phyloP scores from a whole-genome alignment of 345 rosid genomes.

The Rhodamnia argentea region DNA sequence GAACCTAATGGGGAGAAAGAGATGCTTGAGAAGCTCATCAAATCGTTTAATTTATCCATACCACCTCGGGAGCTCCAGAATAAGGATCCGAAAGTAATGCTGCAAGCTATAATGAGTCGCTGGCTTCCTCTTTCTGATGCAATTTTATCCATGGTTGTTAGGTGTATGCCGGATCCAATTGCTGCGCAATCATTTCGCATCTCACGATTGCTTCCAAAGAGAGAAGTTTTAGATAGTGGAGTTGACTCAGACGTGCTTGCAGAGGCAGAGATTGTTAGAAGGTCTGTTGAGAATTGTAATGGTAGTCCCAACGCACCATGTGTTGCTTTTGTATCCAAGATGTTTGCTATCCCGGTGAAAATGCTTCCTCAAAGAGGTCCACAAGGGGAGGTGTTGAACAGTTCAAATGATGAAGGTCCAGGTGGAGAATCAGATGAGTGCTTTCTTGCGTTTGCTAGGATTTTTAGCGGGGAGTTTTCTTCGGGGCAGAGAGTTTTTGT shows the following conservation, averaged over 20 bases:
- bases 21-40: constrained; percentile 58
- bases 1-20: constrained; percentile 57
- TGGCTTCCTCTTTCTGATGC: constrained; percentile 94
- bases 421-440: constrained; percentile 71
- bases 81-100: constrained; percentile 74
- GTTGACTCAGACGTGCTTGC: constrained; percentile 38
- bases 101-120: constrained; percentile 75
- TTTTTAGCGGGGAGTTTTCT: constrained; percentile 75
- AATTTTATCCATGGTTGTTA: constrained; percentile 79
- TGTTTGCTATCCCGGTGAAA: constrained; percentile 83
- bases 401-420: constrained; percentile 37
- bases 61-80: constrained; percentile 81
- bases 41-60: constrained; percentile 54
- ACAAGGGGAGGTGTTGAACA: constrained; percentile 54
- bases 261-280: constrained; percentile 68
- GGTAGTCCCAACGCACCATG: constrained; percentile 53
- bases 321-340: constrained; percentile 84
- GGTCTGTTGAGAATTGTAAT: constrained; percentile 70
- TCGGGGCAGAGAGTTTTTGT: constrained; percentile 64
- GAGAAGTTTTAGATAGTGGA: constrained; percentile 29
- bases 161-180: constrained; percentile 68
- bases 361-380: constrained; percentile 67
- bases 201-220: constrained; percentile 67
- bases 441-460: constrained; percentile 93
- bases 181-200: constrained; percentile 60